Evolutionary conservation across 352 stramenopile genomes (phyloP).

Genomic region (Aphanomyces astaci): DNA sequence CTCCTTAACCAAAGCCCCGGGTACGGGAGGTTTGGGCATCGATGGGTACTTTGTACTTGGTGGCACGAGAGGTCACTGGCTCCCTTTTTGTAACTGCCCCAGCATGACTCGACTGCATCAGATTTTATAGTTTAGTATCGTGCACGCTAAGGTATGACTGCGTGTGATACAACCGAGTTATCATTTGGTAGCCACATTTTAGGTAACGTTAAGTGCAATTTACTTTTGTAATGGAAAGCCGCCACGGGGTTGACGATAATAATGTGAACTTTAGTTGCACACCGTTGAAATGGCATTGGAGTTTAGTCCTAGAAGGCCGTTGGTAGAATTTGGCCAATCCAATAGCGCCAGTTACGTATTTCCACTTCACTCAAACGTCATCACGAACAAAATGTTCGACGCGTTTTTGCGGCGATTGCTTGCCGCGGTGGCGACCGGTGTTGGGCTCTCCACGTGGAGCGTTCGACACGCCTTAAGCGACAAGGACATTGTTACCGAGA

Average conservation of each 20-base stretch:
- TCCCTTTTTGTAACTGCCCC: too few relatives aligned
- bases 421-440: background rate
- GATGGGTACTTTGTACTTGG: background rate
- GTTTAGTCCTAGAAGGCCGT: background rate
- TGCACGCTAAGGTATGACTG: too few relatives aligned
- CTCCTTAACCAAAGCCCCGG: slow-evolving; percentile 24
- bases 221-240: too few relatives aligned
- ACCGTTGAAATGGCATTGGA: too few relatives aligned
- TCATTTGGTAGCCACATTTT: too few relatives aligned
- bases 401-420: background rate
- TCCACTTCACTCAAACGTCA: background rate
- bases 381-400: background rate
- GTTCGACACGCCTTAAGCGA: background rate
- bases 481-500: slow-evolving; percentile 17
- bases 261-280: too few relatives aligned
- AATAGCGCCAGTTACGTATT: background rate
- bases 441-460: background rate
- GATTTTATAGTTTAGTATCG: too few relatives aligned
- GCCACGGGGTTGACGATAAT: too few relatives aligned
- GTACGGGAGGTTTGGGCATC: background rate
- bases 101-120: too few relatives aligned
- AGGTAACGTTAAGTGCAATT: too few relatives aligned
- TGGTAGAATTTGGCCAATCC: background rate
- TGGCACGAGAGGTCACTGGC: too few relatives aligned
- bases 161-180: too few relatives aligned